A percentile compares a stretch with the other conserved stretches of the same genome.
Evolutionary conservation across 305 asterid species (phyloP).

Genomic region (Nicotiana rustica): DNA sequence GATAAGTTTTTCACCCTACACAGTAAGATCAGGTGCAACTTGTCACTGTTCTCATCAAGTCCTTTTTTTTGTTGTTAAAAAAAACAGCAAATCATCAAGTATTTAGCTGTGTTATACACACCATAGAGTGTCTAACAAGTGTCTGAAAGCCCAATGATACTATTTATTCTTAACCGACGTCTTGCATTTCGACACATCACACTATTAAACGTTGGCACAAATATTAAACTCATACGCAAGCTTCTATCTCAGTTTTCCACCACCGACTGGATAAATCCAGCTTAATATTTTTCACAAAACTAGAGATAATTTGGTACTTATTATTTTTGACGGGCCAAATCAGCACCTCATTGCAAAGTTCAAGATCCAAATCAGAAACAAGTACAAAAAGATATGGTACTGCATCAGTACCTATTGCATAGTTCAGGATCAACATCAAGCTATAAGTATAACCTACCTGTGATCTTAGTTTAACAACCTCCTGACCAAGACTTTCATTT

Average conservation of each 20-base stretch:
- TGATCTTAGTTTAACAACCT: conserved; percentile 67
- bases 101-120: not conserved
- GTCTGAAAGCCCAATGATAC: not conserved
- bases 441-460: conserved; percentile 55
- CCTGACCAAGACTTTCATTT: conserved; percentile 65
- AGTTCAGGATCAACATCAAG: too few relatives aligned
- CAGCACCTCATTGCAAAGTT: conserved; percentile 18
- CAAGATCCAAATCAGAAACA: conserved; percentile 33
- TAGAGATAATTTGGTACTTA: not conserved
- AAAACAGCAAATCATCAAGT: not conserved
- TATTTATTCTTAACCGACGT: not conserved
- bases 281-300: conserved; percentile 15
- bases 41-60: not conserved
- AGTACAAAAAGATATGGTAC: conserved; percentile 8
- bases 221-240: conserved; percentile 20
- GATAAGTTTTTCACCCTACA: not conserved
- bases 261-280: not conserved
- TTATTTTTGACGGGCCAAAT: not conserved
- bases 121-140: not conserved
- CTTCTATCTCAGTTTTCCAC: not conserved
- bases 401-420: conserved; percentile 1
- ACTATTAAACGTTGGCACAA: conserved; percentile 9
- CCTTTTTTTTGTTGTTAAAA: too few relatives aligned
- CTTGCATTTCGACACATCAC: not conserved
- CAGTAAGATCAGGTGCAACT: not conserved